Evolutionary conservation across 495 filamentous ascomycete species (phyloP).

Genomic region (Aspergillus cavernicola): DNA sequence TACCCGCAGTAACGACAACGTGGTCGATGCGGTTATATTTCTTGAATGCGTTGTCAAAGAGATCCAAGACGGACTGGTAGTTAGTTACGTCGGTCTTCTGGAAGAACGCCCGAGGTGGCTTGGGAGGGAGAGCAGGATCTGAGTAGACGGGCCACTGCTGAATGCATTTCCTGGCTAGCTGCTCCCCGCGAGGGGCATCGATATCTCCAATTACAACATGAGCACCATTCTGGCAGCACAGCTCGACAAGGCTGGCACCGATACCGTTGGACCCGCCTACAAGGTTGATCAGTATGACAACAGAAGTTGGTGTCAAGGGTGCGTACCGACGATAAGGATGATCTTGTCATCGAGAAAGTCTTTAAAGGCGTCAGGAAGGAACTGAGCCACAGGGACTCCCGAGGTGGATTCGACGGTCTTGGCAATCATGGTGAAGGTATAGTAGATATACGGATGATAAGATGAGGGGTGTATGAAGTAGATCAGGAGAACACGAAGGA

Average conservation of each 20-base stretch:
- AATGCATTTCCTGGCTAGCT: slow-evolving; percentile 20
- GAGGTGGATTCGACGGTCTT: slow-evolving; percentile 13
- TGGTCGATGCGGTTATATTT: slow-evolving; percentile 48
- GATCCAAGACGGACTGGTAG: slow-evolving; percentile 38
- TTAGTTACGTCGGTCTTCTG: slow-evolving; percentile 42
- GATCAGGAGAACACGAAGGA: background rate
- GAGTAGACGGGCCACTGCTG: slow-evolving; percentile 26
- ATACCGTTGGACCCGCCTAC: slow-evolving; percentile 54
- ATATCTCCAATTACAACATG: slow-evolving; percentile 46
- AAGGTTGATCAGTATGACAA: background rate
- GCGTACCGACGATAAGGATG: slow-evolving; percentile 20
- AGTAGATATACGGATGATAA: background rate
- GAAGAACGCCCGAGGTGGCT: slow-evolving; percentile 30
- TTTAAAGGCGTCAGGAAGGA: slow-evolving; percentile 1
- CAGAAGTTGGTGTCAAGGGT: background rate
- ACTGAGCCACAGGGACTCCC: slow-evolving; percentile 11
- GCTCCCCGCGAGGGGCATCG: slow-evolving; percentile 28
- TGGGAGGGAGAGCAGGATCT: slow-evolving; percentile 19
- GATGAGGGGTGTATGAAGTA: background rate
- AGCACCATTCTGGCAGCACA: slow-evolving; percentile 42
- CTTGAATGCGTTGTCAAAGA: slow-evolving; percentile 46
- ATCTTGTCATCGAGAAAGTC: slow-evolving; percentile 20
- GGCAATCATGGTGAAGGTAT: slow-evolving; percentile 18
- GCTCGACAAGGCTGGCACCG: slow-evolving; percentile 47
- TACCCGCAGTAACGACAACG: slow-evolving; percentile 50